Percentiles rank a stretch among this genome's conserved stretches.
Evolutionary conservation across 2,329 filamentous ascomycete species (phyloP).

Genomic region (Cercospora nicotianae): DNA sequence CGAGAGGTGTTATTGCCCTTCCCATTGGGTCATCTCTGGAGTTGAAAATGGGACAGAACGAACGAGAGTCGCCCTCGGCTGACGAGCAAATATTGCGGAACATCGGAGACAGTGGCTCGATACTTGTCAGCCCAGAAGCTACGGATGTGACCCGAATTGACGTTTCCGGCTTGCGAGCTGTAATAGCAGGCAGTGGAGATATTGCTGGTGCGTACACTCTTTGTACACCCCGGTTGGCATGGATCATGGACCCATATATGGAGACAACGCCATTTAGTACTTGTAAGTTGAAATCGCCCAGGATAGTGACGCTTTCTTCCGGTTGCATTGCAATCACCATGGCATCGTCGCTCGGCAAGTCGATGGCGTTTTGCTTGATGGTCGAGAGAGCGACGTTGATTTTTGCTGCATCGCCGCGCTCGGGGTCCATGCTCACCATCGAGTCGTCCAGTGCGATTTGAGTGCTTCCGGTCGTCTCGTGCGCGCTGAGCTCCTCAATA

Average conservation of each 20-base stretch:
- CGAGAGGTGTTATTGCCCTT: constrained; percentile 32
- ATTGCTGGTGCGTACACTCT: constrained; percentile 68
- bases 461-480: neutral
- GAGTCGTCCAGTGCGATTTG: neutral
- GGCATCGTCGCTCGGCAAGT: constrained; percentile 23
- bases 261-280: constrained; percentile 63
- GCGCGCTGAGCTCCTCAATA: neutral
- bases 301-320: constrained; percentile 40
- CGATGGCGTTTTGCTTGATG: constrained; percentile 9
- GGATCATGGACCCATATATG: constrained; percentile 64
- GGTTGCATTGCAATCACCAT: constrained; percentile 28
- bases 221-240: constrained; percentile 36
- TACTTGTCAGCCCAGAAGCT: constrained; percentile 50
- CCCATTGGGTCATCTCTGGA: constrained; percentile 28
- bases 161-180: constrained; percentile 48
- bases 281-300: constrained; percentile 68
- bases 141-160: constrained; percentile 59
- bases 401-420: neutral
- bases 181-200: constrained; percentile 67
- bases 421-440: neutral
- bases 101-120: constrained; percentile 64
- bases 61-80: constrained; percentile 26
- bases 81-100: constrained; percentile 68
- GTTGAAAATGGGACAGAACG: constrained; percentile 39
- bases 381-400: neutral